Evolutionary conservation across 169 alveolate genomes (phyloP).

Genomic region (Plasmodium blacklocki): DNA sequence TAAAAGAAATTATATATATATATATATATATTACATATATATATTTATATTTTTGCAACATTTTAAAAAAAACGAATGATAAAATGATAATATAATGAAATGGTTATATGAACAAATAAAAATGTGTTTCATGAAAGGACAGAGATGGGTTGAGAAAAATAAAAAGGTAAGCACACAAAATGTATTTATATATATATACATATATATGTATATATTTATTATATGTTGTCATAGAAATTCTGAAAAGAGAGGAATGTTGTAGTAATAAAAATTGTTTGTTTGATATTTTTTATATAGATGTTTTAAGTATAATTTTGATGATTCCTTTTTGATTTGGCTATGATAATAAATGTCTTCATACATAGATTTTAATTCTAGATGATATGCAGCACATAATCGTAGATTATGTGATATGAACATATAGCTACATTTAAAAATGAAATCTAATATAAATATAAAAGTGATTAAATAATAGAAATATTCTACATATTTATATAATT

Average conservation of each 20-base stretch:
- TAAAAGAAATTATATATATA: no score
- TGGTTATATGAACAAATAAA: no score
- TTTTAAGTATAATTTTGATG: background rate
- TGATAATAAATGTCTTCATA: conserved; percentile 45
- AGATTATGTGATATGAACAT: conserved; percentile 37
- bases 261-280: conserved; percentile 35
- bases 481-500: conserved; percentile 3
- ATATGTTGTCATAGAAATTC: background rate
- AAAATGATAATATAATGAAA: no score
- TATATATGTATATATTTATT: background rate
- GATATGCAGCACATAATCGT: conserved; percentile 11
- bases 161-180: no score
- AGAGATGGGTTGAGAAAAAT: no score
- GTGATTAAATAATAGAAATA: conserved; percentile 15
- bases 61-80: no score
- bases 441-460: conserved; percentile 14
- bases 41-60: no score
- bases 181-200: no score
- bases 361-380: conserved; percentile 44
- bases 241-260: conserved; percentile 60
- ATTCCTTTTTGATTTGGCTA: background rate
- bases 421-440: conserved; percentile 27
- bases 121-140: no score
- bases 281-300: conserved; percentile 35
- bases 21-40: no score